These are phyloP conservation scores for Xylariales sp. DNA, from an alignment of 2,329 filamentous ascomycete species.

Conservation along the genomic window DNA sequence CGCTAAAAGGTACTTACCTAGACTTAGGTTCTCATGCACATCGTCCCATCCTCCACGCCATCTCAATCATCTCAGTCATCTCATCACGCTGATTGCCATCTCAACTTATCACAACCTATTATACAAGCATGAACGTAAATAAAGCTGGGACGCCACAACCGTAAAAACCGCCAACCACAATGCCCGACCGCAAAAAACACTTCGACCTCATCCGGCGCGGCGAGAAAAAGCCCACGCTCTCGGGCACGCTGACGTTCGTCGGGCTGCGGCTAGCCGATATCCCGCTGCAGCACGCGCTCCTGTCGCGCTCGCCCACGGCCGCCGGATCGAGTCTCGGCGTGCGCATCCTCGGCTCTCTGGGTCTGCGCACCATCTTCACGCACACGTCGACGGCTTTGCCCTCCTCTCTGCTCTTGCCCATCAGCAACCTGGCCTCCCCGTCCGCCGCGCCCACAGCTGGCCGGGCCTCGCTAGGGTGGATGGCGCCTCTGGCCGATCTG, in stretches of 20 bases:
- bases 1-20: too few relatives aligned
- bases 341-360: constrained; percentile 59
- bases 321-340: constrained; percentile 55
- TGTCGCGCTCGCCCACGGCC: constrained; percentile 24
- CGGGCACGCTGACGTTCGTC: constrained; percentile 54
- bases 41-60: neutral
- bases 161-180: neutral
- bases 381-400: constrained; percentile 48
- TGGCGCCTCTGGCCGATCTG: constrained; percentile 53
- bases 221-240: constrained; percentile 50
- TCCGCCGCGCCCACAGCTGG: neutral
- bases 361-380: constrained; percentile 48
- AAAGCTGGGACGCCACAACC: too few relatives aligned
- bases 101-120: neutral
- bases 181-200: constrained; percentile 23
- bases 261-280: constrained; percentile 53
- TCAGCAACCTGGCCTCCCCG: neutral
- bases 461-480: constrained; percentile 35
- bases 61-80: neutral
- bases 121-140: neutral
- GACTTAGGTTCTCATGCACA: too few relatives aligned
- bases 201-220: constrained; percentile 55
- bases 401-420: constrained; percentile 53
- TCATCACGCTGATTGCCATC: neutral
- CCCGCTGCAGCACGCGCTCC: constrained; percentile 44